Evolutionary conservation across 2,329 filamentous ascomycete genomes (phyloP).

Genomic region (Furcasterigmium furcatum): DNA sequence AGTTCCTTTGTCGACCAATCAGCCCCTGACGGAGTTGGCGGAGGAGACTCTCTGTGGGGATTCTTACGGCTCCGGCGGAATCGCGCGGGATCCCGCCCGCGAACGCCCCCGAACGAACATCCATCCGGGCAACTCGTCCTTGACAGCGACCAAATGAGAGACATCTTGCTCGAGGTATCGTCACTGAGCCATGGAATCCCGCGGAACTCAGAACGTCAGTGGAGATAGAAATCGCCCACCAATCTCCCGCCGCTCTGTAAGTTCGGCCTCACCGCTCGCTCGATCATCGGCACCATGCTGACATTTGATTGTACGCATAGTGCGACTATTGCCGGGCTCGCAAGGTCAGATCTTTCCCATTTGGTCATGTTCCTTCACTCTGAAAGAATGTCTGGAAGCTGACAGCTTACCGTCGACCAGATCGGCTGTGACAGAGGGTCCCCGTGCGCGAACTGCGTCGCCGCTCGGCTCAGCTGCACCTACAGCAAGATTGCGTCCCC

Average conservation of each 20-base stretch:
- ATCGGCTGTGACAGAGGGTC: constrained; percentile 25
- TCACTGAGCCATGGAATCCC: constrained; percentile 9
- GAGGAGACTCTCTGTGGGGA: too few species aligned
- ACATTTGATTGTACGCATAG: constrained; percentile 8
- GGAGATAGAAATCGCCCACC: constrained; percentile 6
- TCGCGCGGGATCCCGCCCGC: constrained; percentile 16
- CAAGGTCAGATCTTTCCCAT: constrained; percentile 14
- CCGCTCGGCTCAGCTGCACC: constrained; percentile 25
- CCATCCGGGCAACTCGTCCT: neutral
- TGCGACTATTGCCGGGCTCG: constrained; percentile 26
- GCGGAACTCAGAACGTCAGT: constrained; percentile 6
- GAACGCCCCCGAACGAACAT: too few species aligned
- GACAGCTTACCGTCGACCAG: constrained; percentile 7
- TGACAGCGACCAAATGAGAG: neutral
- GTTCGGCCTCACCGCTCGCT: neutral
- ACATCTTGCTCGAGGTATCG: neutral
- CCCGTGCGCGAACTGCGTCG: constrained; percentile 28
- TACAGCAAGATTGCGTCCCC: constrained; percentile 22
- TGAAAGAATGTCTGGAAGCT: constrained; percentile 1
- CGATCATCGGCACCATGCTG: neutral
- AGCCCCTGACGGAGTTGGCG: neutral
- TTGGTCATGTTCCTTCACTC: neutral
- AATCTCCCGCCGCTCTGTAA: constrained; percentile 21
- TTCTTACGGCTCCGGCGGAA: too few species aligned
- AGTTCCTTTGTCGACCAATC: neutral